Base-by-base conservation (phyloP, 306 rosid species). In the Cicer judaicum region DNA sequence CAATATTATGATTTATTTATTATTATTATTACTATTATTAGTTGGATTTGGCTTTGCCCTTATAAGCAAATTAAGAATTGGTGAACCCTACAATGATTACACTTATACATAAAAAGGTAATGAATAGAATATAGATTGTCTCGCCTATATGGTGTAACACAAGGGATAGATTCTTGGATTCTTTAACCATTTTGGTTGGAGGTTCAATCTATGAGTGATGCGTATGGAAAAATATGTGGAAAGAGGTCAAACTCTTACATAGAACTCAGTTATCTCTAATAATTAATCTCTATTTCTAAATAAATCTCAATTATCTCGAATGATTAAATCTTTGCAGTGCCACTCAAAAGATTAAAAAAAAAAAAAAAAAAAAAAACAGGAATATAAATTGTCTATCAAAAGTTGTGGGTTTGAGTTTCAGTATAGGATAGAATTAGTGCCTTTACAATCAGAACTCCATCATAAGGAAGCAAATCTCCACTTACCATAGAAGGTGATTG, bases 381-480 rank as follows among this genome's bases (percentile, higher is more conserved):
- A 29, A 29, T 29, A 63, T 59, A 36, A 57, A 18, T 59, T 47
- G 29, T 55, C 40, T 46, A 39, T 70, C 61, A 63, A 44, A 59
- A 57, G 74, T 65, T 74, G 44, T 78, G 63, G 18, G 69, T 46
- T 50, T 71, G 79, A 73, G 80, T 62, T 78, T 43, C 64, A 60
- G 77, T 72, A 48, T 15, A 61, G 74, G 78, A 84, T 77, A 64
- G 79, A 80, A 55, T 68, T 78, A 81, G 81, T 84, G 86, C 16
- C 83, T 76, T 81, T 73, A 72, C 72, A 81, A 81, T 81, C 86
- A 79, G 82, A 84, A 81, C 24, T 79, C 82, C 88, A 76, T 84
- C 81, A 80, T 48, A 69, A 47, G 67, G 79, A 76, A 81, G 66
- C 52, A 71, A 71, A 68, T 76, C 38, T 34, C 46, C 76, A 77